phyloP scores from a whole-genome alignment of 202 grass and related monocot species.

The Schoenoplectus tabernaemontani region DNA sequence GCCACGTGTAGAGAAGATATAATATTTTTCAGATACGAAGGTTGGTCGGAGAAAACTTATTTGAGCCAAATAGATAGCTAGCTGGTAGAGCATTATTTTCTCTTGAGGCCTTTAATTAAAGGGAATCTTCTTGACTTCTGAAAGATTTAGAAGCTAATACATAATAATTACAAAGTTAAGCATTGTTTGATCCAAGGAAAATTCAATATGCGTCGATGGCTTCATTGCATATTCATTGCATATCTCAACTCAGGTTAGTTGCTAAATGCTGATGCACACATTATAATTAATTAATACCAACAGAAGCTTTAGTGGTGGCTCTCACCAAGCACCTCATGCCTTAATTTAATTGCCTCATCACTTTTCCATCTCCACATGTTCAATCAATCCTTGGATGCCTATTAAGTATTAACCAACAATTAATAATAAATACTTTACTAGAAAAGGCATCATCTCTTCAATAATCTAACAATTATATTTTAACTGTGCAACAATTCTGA shows the following conservation, averaged over 20 bases:
- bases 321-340: slow-evolving; percentile 11
- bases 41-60: not conserved
- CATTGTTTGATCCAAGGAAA: slow-evolving; percentile 11
- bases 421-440: slow-evolving; percentile 3
- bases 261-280: slow-evolving; percentile 14
- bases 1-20: slow-evolving; percentile 6
- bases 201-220: slow-evolving; percentile 1
- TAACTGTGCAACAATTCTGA: not conserved
- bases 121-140: slow-evolving; percentile 19
- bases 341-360: not conserved
- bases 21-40: not conserved
- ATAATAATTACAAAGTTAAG: slow-evolving; percentile 17
- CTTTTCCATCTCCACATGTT: slow-evolving; percentile 10
- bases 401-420: no score
- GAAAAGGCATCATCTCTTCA: slow-evolving; percentile 1
- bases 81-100: slow-evolving; percentile 15
- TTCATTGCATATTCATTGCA: slow-evolving; percentile 15
- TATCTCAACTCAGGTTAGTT: slow-evolving; percentile 17
- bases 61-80: no score
- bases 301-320: slow-evolving; percentile 14
- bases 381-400: slow-evolving; percentile 18
- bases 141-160: slow-evolving; percentile 17
- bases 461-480: not conserved
- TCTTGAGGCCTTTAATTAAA: slow-evolving; percentile 1
- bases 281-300: not conserved